Evolutionary conservation across 257 asterid genomes (phyloP).

Genomic region (Plantago elongata): DNA sequence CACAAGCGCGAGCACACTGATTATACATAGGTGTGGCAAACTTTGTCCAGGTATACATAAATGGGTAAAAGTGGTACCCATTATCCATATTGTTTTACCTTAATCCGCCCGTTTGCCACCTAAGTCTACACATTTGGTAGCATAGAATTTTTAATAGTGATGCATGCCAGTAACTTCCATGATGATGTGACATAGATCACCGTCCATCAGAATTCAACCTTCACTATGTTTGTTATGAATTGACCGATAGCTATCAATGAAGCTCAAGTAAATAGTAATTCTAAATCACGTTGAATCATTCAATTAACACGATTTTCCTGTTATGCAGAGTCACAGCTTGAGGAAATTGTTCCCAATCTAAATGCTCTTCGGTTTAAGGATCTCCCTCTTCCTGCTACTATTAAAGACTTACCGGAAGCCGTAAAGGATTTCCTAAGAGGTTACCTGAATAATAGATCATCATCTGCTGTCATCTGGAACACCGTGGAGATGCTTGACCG

Average conservation of each 20-base stretch:
- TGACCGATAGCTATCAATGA: not conserved
- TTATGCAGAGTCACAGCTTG: conserved; percentile 30
- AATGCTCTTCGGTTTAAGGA: conserved; percentile 37
- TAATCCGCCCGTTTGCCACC: not conserved
- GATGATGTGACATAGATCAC: not conserved
- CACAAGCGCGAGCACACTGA: too few relatives aligned
- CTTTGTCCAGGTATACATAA: too few relatives aligned
- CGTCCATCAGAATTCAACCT: not conserved
- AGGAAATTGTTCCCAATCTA: conserved; percentile 26
- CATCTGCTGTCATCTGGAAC: conserved; percentile 48
- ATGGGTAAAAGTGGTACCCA: too few relatives aligned
- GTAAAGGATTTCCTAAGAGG: conserved; percentile 18
- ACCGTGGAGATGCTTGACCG: conserved; percentile 29
- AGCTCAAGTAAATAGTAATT: not conserved
- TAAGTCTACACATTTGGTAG: not conserved
- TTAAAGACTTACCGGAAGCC: conserved; percentile 8
- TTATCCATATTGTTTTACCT: too few relatives aligned
- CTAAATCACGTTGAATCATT: not conserved
- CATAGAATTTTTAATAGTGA: not conserved
- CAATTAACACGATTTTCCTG: not conserved
- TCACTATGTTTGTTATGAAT: not conserved
- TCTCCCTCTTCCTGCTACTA: conserved; percentile 23
- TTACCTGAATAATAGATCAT: conserved; percentile 26
- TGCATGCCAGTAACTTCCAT: not conserved
- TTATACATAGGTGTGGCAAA: too few relatives aligned